Conservation (phyloP, 2,329 filamentous ascomycete species). For the Talaromyces sp. region DNA sequence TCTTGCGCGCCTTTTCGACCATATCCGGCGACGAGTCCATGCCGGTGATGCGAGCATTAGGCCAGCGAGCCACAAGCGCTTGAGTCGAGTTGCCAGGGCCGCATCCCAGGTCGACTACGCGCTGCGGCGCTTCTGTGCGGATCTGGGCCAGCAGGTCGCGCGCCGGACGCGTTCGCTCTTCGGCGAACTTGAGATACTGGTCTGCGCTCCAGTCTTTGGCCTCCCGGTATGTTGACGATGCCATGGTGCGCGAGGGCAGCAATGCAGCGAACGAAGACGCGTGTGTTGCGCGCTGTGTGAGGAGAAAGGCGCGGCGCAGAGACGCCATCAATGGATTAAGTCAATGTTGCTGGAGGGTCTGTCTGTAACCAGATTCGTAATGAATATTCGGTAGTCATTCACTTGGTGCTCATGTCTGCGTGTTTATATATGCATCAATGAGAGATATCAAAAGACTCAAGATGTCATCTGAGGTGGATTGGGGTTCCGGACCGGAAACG, state of each 20-base stretch:
- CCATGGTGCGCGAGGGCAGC: background rate
- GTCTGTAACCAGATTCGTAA: too few relatives aligned
- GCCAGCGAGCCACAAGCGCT: conserved; percentile 44
- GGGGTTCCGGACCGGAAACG: too few relatives aligned
- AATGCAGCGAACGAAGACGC: background rate
- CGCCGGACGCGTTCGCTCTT: conserved; percentile 49
- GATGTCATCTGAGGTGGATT: too few relatives aligned
- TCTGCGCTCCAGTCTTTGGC: conserved; percentile 47
- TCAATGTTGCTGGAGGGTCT: too few relatives aligned
- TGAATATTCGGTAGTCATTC: background rate
- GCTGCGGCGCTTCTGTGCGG: conserved; percentile 32
- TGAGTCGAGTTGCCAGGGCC: conserved; percentile 55
- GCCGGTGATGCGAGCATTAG: conserved; percentile 42
- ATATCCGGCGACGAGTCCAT: conserved; percentile 54
- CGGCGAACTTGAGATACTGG: conserved; percentile 52
- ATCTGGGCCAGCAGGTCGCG: conserved; percentile 49
- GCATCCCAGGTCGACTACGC: conserved; percentile 54
- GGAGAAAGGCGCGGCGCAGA: background rate
- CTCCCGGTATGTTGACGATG: conserved; percentile 1
- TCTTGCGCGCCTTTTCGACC: conserved; percentile 43
- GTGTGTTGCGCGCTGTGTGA: background rate
- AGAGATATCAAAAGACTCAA: too few relatives aligned
- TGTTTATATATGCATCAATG: too few relatives aligned
- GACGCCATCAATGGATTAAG: background rate
- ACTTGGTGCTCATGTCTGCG: too few relatives aligned